These are phyloP conservation scores for Amanita phalloides DNA, from an alignment of 768 basidiomycete species.

Conservation along the genomic window DNA sequence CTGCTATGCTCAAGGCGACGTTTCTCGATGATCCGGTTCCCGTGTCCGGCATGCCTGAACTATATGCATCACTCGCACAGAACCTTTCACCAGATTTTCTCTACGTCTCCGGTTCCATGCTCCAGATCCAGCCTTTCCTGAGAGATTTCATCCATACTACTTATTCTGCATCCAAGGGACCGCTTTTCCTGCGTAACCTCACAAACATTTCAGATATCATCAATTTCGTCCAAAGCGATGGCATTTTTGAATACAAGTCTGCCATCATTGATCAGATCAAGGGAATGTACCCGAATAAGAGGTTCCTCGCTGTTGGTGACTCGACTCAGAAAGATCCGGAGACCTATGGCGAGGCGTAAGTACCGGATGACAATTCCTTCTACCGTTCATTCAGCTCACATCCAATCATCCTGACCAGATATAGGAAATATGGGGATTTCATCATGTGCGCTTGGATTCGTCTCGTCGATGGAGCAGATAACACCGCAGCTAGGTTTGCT, in stretches of 20 bases:
- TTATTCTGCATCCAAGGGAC: conserved; percentile 24
- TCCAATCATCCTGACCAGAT: conserved; percentile 12
- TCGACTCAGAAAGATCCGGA: conserved; percentile 37
- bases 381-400: background rate
- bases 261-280: conserved; percentile 26
- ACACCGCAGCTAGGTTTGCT: conserved; percentile 25
- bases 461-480: conserved; percentile 30
- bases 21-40: conserved; percentile 27
- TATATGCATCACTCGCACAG: conserved; percentile 25
- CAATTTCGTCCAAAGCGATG: conserved; percentile 16
- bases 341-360: conserved; percentile 31
- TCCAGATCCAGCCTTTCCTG: conserved; percentile 36
- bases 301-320: conserved; percentile 30
- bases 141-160: conserved; percentile 25
- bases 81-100: conserved; percentile 30
- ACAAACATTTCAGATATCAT: conserved; percentile 20
- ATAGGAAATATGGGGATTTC: conserved; percentile 23
- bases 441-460: conserved; percentile 34
- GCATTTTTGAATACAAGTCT: conserved; percentile 24
- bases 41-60: conserved; percentile 34
- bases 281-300: conserved; percentile 31
- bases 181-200: conserved; percentile 27
- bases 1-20: conserved; percentile 22
- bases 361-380: conserved; percentile 3
- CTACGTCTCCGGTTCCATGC: conserved; percentile 33